Evolutionary conservation across 768 basidiomycete species (phyloP).

Genomic region (Sporobolomyces roseus): DNA sequence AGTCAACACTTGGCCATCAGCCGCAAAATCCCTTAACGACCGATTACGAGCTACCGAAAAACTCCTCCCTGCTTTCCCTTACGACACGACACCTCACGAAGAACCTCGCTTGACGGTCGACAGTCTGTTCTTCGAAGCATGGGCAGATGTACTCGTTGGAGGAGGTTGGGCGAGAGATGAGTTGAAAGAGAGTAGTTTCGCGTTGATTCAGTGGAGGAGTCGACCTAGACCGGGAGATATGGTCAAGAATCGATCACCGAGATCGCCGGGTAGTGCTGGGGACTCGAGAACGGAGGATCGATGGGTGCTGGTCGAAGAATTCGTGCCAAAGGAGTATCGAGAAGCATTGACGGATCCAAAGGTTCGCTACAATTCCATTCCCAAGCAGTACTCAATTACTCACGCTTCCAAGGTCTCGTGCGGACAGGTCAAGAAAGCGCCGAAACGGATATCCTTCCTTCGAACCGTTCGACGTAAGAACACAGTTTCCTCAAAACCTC

Average conservation of each 20-base stretch:
- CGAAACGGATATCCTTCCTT: constrained; percentile 42
- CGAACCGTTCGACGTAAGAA: constrained; percentile 40
- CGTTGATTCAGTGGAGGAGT: constrained; percentile 81
- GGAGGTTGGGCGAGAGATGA: constrained; percentile 44
- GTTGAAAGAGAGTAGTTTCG: constrained; percentile 44
- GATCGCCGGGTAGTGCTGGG: constrained; percentile 6
- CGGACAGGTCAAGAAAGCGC: constrained; percentile 34
- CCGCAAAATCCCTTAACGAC: constrained; percentile 7
- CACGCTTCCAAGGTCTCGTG: background rate
- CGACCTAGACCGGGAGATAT: constrained; percentile 52
- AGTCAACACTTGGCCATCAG: constrained; percentile 58
- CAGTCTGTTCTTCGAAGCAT: constrained; percentile 79
- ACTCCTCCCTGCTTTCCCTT: constrained; percentile 73
- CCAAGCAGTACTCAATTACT: background rate
- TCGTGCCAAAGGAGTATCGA: constrained; percentile 81
- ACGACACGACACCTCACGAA: constrained; percentile 87
- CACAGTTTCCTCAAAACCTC: constrained; percentile 1
- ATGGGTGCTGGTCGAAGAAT: constrained; percentile 85
- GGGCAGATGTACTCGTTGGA: constrained; percentile 49
- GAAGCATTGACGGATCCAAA: constrained; percentile 58
- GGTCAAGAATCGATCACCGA: no score
- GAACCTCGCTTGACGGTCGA: constrained; percentile 55
- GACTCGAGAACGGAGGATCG: constrained; percentile 72
- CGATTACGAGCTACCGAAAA: constrained; percentile 35
- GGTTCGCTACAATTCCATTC: background rate